phyloP scores from a whole-genome alignment of 2,329 filamentous ascomycete genomes.

The Claviceps sp. region DNA sequence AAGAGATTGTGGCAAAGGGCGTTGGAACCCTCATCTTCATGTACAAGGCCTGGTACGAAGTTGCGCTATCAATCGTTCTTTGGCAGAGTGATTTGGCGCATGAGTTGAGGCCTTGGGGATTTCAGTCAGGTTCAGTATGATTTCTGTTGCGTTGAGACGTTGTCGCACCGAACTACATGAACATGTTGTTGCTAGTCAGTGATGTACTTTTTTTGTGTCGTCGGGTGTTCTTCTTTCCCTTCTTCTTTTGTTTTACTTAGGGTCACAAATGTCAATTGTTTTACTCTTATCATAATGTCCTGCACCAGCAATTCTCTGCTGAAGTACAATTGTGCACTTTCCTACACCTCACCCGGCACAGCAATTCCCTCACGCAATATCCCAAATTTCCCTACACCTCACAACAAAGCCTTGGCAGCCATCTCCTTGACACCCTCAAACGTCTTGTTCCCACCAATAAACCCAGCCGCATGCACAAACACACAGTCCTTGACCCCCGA shows the following conservation, averaged over 20 bases:
- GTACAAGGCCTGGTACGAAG: not conserved
- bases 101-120: not conserved
- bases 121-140: not conserved
- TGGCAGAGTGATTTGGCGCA: not conserved
- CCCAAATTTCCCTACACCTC: not conserved
- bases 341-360: too few relatives aligned
- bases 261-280: not conserved
- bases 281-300: not conserved
- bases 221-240: not conserved
- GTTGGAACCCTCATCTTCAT: not conserved
- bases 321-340: too few relatives aligned
- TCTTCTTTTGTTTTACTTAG: not conserved
- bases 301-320: not conserved
- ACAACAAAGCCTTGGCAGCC: constrained; percentile 59
- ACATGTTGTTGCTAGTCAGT: constrained; percentile 1
- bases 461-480: constrained; percentile 88
- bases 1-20: not conserved
- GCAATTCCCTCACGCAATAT: too few relatives aligned
- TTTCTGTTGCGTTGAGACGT: not conserved
- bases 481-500: constrained; percentile 60
- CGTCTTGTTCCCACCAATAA: constrained; percentile 90
- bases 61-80: not conserved
- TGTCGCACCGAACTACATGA: not conserved
- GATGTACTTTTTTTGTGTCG: not conserved
- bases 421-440: constrained; percentile 79